A percentile compares a stretch with the other conserved stretches of the same genome.
These are phyloP conservation scores for Populus simonii DNA, from an alignment of 345 rosid species.

Conservation along the genomic window DNA sequence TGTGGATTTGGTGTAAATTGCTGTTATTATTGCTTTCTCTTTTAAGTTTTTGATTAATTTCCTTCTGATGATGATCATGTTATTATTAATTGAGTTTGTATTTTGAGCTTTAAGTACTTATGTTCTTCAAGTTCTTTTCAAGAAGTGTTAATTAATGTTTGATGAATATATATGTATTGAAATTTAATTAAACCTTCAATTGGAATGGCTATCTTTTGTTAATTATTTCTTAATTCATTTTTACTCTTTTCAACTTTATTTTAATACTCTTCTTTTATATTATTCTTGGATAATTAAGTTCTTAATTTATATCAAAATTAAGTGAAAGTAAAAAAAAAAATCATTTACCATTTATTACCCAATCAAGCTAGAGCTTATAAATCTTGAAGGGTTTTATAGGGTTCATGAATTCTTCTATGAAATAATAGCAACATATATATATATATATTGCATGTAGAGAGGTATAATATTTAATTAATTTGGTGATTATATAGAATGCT, in stretches of 20 bases:
- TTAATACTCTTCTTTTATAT: no score
- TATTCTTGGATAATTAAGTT: no score
- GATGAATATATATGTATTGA: not conserved
- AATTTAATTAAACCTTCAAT: not conserved
- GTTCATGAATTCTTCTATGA: no score
- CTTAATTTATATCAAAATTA: no score
- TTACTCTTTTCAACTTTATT: no score
- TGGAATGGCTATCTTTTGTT: not conserved
- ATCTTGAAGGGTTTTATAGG: not conserved
- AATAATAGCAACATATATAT: no score
- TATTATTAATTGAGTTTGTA: conserved; percentile 1
- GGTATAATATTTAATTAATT: not conserved
- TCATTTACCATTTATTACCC: no score
- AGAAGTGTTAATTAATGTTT: not conserved
- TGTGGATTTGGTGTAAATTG: conserved; percentile 23
- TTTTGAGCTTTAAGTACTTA: not conserved
- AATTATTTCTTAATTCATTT: not conserved
- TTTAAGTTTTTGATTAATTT: conserved; percentile 8
- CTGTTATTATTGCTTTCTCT: conserved; percentile 4
- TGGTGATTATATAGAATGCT: not conserved
- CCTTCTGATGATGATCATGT: not conserved
- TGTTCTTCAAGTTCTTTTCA: not conserved
- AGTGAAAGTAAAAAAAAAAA: no score
- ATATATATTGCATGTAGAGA: not conserved
- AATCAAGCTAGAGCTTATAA: not conserved